phyloP scores from a whole-genome alignment of 345 rosid species.

The Alliaria petiolata region DNA sequence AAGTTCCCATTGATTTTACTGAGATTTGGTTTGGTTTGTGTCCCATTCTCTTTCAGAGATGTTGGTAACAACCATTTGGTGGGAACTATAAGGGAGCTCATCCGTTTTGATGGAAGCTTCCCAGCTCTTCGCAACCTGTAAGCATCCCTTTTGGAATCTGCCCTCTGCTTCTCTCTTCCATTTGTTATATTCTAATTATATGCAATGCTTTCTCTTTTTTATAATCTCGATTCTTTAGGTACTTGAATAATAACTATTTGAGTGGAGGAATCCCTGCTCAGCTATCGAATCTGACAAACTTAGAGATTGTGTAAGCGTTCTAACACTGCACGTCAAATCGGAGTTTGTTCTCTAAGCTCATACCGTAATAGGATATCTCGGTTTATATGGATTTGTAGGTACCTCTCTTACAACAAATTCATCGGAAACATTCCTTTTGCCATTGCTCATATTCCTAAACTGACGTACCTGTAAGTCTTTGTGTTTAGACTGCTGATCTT shows the following conservation, averaged over 20 bases:
- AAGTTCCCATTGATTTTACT: not conserved
- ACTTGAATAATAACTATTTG: constrained; percentile 81
- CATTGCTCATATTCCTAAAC: constrained; percentile 66
- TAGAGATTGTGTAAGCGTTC: constrained; percentile 83
- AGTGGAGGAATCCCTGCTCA: constrained; percentile 96
- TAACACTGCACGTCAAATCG: not conserved
- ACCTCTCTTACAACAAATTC: constrained; percentile 82
- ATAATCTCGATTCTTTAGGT: constrained; percentile 39
- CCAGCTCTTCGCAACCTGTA: constrained; percentile 87
- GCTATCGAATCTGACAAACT: constrained; percentile 75
- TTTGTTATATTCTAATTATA: not conserved
- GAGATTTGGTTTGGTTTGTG: constrained; percentile 2
- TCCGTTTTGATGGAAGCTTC: constrained; percentile 85
- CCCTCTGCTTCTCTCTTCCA: not conserved
- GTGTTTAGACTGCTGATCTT: not conserved
- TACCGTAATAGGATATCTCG: too few relatives aligned
- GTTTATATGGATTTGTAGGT: constrained; percentile 50
- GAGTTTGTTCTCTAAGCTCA: not conserved
- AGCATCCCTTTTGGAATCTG: constrained; percentile 20
- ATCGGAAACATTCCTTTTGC: constrained; percentile 71
- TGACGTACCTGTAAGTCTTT: constrained; percentile 76
- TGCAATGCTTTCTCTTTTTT: not conserved
- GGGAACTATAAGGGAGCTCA: constrained; percentile 89
- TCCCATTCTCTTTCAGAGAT: constrained; percentile 50
- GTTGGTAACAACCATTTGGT: constrained; percentile 92